These are phyloP conservation scores for Leersia perrieri DNA, from an alignment of 176 grass and related monocot genomes.

Conservation along the genomic window DNA sequence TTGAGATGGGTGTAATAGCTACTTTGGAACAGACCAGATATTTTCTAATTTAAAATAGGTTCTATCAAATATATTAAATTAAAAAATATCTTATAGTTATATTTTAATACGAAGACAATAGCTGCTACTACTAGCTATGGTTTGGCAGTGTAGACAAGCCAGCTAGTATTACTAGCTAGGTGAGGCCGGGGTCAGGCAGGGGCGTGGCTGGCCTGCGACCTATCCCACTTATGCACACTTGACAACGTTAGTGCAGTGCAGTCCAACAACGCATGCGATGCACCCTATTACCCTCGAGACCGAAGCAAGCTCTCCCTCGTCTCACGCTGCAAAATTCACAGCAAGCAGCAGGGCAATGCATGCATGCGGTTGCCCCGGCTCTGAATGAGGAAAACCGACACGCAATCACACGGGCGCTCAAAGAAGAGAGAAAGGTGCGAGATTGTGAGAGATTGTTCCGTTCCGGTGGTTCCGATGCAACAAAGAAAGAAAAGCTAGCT, in stretches of 20 bases:
- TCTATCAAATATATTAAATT: too few relatives aligned
- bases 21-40: too few relatives aligned
- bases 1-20: too few relatives aligned
- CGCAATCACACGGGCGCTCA: conserved; percentile 35
- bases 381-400: conserved; percentile 53
- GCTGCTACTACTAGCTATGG: too few relatives aligned
- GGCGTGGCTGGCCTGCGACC: background rate
- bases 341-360: background rate
- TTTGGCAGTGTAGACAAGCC: background rate
- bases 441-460: conserved; percentile 27
- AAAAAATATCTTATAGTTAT: too few relatives aligned
- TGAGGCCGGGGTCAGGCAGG: background rate
- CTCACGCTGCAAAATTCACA: background rate
- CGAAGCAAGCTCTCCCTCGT: background rate
- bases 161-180: background rate
- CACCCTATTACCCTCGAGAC: background rate
- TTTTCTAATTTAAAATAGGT: too few relatives aligned
- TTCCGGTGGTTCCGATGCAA: background rate
- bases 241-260: conserved; percentile 10
- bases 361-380: background rate
- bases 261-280: too few relatives aligned
- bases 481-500: background rate
- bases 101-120: too few relatives aligned
- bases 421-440: background rate
- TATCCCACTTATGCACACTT: conserved; percentile 28